phyloP scores from a whole-genome alignment of 768 basidiomycete species.

The Mycena vulgaris region DNA sequence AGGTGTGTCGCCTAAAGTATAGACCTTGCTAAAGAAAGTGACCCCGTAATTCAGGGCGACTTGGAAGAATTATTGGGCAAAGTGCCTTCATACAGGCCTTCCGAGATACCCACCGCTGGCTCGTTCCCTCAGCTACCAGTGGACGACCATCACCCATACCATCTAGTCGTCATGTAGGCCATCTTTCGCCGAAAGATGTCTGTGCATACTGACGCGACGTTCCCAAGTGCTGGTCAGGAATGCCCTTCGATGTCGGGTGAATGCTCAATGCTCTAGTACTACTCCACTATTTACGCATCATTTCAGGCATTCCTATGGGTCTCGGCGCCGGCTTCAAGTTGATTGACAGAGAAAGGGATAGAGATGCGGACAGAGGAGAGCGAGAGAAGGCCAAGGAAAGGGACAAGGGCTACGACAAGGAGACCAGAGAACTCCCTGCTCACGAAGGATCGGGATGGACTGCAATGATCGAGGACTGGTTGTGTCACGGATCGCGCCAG shows the following conservation, averaged over 20 bases:
- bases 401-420: constrained; percentile 54
- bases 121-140: constrained; percentile 63
- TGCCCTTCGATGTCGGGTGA: constrained; percentile 89
- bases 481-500: constrained; percentile 62
- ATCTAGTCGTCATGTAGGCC: constrained; percentile 83
- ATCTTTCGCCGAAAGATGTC: not conserved
- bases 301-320: constrained; percentile 81
- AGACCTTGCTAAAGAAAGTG: constrained; percentile 5
- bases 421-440: constrained; percentile 54
- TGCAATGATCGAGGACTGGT: constrained; percentile 81
- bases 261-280: constrained; percentile 12
- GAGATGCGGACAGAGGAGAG: constrained; percentile 54
- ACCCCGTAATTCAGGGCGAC: constrained; percentile 69
- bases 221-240: constrained; percentile 74
- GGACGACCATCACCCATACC: constrained; percentile 78
- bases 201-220: constrained; percentile 34
- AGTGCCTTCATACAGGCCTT: constrained; percentile 61
- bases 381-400: constrained; percentile 55
- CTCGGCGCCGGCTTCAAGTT: constrained; percentile 84
- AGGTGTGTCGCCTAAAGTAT: constrained; percentile 57
- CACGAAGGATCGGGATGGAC: constrained; percentile 72
- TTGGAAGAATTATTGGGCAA: constrained; percentile 79
- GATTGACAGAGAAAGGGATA: constrained; percentile 65
- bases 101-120: constrained; percentile 41
- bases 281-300: not conserved